These are phyloP conservation scores for Colletotrichum sp. DNA, from an alignment of 2,329 filamentous ascomycete species.

Conservation along the genomic window DNA sequence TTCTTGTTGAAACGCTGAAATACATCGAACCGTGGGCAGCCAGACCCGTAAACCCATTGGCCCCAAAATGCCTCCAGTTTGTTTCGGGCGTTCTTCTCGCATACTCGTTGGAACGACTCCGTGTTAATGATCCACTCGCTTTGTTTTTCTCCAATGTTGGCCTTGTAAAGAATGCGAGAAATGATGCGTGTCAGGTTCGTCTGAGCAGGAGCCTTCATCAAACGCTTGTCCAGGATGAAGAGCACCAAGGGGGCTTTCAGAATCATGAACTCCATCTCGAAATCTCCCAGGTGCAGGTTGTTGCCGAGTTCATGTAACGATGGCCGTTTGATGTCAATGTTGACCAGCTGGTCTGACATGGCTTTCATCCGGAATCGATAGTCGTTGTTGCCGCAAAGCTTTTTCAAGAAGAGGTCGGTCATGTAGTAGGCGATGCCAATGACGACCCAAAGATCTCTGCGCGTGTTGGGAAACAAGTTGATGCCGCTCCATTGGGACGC, in stretches of 20 bases:
- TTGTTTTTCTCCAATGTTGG: conserved; percentile 67
- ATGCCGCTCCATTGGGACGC: conserved; percentile 95
- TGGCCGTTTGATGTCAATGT: conserved; percentile 81
- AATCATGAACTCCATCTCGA: conserved; percentile 88
- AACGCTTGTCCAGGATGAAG: conserved; percentile 89
- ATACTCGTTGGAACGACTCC: conserved; percentile 79
- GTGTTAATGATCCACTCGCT: conserved; percentile 76
- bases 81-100: conserved; percentile 87
- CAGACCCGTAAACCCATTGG: conserved; percentile 89
- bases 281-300: conserved; percentile 78
- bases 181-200: conserved; percentile 86
- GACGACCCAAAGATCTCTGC: conserved; percentile 85
- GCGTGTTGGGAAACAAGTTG: conserved; percentile 84
- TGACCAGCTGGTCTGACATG: conserved; percentile 80
- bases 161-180: conserved; percentile 83
- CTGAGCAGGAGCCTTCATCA: conserved; percentile 76
- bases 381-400: conserved; percentile 92
- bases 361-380: conserved; percentile 90
- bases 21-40: conserved; percentile 87
- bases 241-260: conserved; percentile 91
- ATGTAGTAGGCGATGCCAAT: conserved; percentile 93
- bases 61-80: conserved; percentile 90
- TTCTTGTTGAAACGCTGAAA: conserved; percentile 97
- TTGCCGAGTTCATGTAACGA: conserved; percentile 82
- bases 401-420: conserved; percentile 90